Evolutionary conservation across 2,329 filamentous ascomycete species (phyloP), one percentile per base, ranked within the genome.

Genomic region (Chalara sp.): DNA sequence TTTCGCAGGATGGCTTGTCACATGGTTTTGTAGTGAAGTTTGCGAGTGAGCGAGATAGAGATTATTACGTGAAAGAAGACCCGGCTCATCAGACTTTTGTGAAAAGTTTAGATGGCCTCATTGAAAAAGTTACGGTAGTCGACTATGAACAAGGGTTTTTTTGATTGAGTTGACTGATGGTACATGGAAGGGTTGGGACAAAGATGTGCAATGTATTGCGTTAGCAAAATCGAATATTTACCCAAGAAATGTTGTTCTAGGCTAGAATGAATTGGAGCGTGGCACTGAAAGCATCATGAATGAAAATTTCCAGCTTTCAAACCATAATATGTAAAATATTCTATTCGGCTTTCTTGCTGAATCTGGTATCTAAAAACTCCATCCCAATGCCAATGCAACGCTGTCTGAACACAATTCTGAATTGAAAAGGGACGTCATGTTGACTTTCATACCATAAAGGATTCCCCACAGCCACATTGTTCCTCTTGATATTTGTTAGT

Each of bases 401-500:
- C 57, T 39, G 28, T n/a, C 46, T 49, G 45, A 53, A 47, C 39
- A 53, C 51, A 44, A 50, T 53, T 48, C 46, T 32, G 13, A 46
- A 32, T 33, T 40, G 40, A 32, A 50, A 48, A 44, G 52, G 53
- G 45, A 44, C 50, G n/a, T 54, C 50, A 49, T 44, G 49, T 47
- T 44, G 32, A 10, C 53, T 11, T 44, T 54, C 54, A 83, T 50
- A 91, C 87, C 84, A 89, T 96, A 67, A 97, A 97, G 1, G 90
- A 96, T 73, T 97, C 92, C 64, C 92, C 92, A 61, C 92, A 97
- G 39, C 92, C 92, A 63, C 92, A 97, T 76, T 95, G 81, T 66
- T 96, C 92, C 78, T 95, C 91, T 96, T 67, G 33, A 21, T 11
- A 8, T 5, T 61, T 32, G 7, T 50, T 43, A 42, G 29, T 31